These are phyloP conservation scores for Fusarium tupiense DNA, from an alignment of 2,329 filamentous ascomycete species.

Conservation along the genomic window DNA sequence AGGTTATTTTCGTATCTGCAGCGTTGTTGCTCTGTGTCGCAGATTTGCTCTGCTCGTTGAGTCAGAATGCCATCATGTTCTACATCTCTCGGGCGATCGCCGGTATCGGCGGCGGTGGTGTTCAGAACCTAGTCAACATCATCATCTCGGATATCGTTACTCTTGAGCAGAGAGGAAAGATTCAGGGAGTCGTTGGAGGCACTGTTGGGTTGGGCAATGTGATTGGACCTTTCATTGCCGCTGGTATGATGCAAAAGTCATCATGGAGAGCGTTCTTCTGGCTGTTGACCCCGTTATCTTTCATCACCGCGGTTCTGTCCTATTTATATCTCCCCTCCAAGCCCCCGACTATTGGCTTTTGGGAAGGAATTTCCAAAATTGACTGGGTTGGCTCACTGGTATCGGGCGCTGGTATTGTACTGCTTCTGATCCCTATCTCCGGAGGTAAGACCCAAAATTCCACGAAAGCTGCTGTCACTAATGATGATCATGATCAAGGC, in stretches of 20 bases:
- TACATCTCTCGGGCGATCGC: background rate
- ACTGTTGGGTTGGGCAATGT: background rate
- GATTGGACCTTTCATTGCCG: background rate
- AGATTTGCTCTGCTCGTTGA: background rate
- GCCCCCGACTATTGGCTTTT: background rate
- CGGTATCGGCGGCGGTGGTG: background rate
- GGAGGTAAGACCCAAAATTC: background rate
- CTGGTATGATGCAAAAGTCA: background rate
- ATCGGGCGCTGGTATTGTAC: background rate
- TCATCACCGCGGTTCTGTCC: fast-evolving
- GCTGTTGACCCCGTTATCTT: background rate
- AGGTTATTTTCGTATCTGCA: background rate
- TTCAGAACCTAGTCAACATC: background rate
- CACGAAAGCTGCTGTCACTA: no score
- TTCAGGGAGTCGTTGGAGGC: background rate
- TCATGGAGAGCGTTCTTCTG: background rate
- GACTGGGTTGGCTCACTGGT: background rate
- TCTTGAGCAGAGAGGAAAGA: background rate
- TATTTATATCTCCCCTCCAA: background rate
- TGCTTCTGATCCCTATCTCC: background rate
- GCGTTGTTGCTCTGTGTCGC: background rate
- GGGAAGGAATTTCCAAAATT: background rate
- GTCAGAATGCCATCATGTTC: background rate
- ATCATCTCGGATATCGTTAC: background rate
- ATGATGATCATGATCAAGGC: background rate